These are phyloP conservation scores for Xerocomellus chrysenteron DNA, from an alignment of 768 basidiomycete genomes.

Conservation along the genomic window DNA sequence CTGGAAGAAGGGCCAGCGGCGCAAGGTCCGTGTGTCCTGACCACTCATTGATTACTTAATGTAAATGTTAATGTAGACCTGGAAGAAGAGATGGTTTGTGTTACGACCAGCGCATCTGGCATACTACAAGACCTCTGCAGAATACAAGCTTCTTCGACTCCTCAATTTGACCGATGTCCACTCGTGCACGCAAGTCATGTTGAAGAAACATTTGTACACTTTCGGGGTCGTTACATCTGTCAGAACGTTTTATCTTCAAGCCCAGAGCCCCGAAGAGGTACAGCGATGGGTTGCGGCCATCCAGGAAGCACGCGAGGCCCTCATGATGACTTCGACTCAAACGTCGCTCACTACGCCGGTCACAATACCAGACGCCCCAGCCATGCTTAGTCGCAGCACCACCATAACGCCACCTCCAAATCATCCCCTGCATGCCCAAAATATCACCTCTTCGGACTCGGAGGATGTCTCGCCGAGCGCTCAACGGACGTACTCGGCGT, in stretches of 20 bases:
- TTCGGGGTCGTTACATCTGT: constrained; percentile 90
- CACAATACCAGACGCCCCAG: constrained; percentile 44
- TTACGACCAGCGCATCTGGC: constrained; percentile 88
- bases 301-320: constrained; percentile 67
- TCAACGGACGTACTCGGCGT: constrained; percentile 41
- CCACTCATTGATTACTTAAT: not conserved
- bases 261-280: constrained; percentile 67
- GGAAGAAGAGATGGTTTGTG: constrained; percentile 99
- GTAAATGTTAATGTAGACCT: constrained; percentile 56
- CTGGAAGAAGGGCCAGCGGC: constrained; percentile 95
- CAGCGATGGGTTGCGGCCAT: constrained; percentile 82
- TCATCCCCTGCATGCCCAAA: constrained; percentile 41
- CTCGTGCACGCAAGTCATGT: constrained; percentile 79
- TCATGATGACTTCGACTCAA: constrained; percentile 63
- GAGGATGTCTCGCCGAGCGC: constrained; percentile 61
- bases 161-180: constrained; percentile 88
- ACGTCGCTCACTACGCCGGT: constrained; percentile 53
- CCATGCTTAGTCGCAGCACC: constrained; percentile 27
- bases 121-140: constrained; percentile 94
- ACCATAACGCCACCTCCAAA: constrained; percentile 49
- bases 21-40: constrained; percentile 67
- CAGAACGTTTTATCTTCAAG: constrained; percentile 90
- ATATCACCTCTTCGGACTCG: constrained; percentile 75
- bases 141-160: constrained; percentile 88
- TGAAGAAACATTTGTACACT: constrained; percentile 87